A percentile compares a stretch with the other conserved stretches of the same genome.
Conservation (phyloP, 192 early-diverging fungal species). For the Powellomyces hirtus region DNA sequence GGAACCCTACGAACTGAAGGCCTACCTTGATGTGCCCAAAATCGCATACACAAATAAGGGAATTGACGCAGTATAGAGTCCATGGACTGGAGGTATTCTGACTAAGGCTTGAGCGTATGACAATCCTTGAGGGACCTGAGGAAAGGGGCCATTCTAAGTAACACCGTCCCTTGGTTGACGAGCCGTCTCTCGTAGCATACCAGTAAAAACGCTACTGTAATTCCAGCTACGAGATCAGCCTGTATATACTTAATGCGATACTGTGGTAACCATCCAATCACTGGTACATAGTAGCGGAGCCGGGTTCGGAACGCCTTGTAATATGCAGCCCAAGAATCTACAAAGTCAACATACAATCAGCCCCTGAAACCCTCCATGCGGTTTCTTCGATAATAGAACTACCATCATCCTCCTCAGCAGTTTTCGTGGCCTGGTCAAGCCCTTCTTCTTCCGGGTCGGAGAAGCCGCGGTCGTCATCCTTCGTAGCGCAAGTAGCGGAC, state of each 20-base stretch:
- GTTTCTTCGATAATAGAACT: not conserved
- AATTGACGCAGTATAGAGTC: slow-evolving; percentile 84
- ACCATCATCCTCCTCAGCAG: no score
- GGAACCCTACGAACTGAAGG: no score
- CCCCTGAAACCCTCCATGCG: not conserved
- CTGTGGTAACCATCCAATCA: slow-evolving; percentile 86
- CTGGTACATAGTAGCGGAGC: slow-evolving; percentile 89
- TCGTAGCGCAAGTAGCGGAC: not conserved
- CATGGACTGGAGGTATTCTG: slow-evolving; percentile 81
- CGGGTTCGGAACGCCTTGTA: slow-evolving; percentile 45
- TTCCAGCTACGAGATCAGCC: slow-evolving; percentile 79
- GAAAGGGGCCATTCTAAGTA: no score
- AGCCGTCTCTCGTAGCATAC: no score
- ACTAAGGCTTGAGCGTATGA: slow-evolving; percentile 90
- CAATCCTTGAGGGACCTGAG: slow-evolving; percentile 51
- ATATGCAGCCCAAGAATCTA: not conserved
- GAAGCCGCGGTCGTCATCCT: not conserved
- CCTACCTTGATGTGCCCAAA: slow-evolving; percentile 90
- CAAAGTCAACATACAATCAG: not conserved
- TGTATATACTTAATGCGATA: slow-evolving; percentile 68
- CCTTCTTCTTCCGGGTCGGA: not conserved
- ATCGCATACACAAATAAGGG: slow-evolving; percentile 83
- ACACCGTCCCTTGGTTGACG: no score
- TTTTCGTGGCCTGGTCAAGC: not conserved
- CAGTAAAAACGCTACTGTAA: slow-evolving; percentile 65